Evolutionary conservation across 2,329 filamentous ascomycete genomes (phyloP).

Genomic region (Fusarium guadeloupense): DNA sequence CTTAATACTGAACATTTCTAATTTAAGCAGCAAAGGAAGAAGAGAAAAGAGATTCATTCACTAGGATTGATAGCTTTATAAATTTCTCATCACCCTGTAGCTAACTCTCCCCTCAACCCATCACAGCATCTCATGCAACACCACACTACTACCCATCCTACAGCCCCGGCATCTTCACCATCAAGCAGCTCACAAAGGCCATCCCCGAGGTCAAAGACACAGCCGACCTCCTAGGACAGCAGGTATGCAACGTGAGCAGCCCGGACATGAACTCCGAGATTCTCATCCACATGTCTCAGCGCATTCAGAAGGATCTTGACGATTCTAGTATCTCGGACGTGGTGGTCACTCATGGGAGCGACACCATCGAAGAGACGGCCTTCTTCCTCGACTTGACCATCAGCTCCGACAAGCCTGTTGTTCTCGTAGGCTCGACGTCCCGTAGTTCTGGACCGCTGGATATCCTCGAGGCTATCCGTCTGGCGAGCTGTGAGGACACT

Average conservation of each 20-base stretch:
- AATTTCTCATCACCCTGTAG: no score
- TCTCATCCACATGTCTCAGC: constrained; percentile 56
- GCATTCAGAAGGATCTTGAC: constrained; percentile 57
- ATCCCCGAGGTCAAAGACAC: constrained; percentile 45
- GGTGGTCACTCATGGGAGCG: constrained; percentile 70
- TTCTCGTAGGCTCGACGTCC: constrained; percentile 67
- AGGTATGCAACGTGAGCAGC: constrained; percentile 58
- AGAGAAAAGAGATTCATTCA: no score
- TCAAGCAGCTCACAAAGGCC: background rate
- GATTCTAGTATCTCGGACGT: constrained; percentile 53
- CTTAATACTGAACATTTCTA: no score
- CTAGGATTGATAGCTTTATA: no score
- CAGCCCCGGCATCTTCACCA: background rate
- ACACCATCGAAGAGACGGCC: constrained; percentile 68
- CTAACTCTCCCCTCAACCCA: no score
- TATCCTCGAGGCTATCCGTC: constrained; percentile 64
- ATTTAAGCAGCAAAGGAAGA: no score
- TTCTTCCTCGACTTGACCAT: constrained; percentile 68
- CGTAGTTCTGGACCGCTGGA: constrained; percentile 69
- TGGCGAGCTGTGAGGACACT: constrained; percentile 57
- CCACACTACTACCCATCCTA: no score
- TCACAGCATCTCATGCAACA: no score
- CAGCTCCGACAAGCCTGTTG: constrained; percentile 64
- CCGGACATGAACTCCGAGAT: constrained; percentile 56
- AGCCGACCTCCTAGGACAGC: constrained; percentile 60